Conservation (phyloP, 192 early-diverging fungal genomes). For the Coemansia sp. region DNA sequence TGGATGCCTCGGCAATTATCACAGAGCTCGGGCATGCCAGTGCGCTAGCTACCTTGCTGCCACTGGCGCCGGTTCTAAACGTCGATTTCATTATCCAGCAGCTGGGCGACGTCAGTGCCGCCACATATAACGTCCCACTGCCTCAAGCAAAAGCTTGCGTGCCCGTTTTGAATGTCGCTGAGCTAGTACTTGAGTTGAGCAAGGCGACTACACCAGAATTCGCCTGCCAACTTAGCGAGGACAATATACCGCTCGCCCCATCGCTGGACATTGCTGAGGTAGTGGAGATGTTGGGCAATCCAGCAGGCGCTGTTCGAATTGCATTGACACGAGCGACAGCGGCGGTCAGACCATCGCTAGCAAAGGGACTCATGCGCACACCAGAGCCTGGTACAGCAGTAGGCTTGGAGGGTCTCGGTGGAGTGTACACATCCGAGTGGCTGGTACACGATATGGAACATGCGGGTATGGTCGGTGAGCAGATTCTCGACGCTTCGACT, state of each 20-base stretch:
- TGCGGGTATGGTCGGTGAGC: constrained; percentile 16
- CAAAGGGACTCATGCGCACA: constrained; percentile 5
- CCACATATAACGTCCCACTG: not conserved
- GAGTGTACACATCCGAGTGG: constrained; percentile 28
- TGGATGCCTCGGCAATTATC: not conserved
- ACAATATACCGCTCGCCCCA: not conserved
- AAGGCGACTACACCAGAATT: not conserved
- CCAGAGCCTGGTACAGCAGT: not conserved
- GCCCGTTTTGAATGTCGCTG: not conserved
- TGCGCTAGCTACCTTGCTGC: not conserved
- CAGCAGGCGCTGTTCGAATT: not conserved
- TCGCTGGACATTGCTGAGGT: constrained; percentile 1
- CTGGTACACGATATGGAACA: constrained; percentile 11
- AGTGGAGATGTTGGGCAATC: constrained; percentile 1
- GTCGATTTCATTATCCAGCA: not conserved
- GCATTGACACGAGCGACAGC: not conserved
- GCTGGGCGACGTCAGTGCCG: not conserved
- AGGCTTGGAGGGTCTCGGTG: constrained; percentile 29
- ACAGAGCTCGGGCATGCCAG: not conserved
- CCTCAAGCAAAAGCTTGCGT: not conserved
- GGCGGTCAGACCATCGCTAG: not conserved
- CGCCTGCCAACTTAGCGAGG: not conserved
- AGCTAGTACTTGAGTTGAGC: not conserved
- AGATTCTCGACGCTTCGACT: constrained; percentile 4
- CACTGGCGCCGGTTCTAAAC: not conserved